Evolutionary conservation across 805 yeast genomes (phyloP), one percentile per base, ranked within the genome.

Genomic region (Zygoascus bituminiphila): DNA sequence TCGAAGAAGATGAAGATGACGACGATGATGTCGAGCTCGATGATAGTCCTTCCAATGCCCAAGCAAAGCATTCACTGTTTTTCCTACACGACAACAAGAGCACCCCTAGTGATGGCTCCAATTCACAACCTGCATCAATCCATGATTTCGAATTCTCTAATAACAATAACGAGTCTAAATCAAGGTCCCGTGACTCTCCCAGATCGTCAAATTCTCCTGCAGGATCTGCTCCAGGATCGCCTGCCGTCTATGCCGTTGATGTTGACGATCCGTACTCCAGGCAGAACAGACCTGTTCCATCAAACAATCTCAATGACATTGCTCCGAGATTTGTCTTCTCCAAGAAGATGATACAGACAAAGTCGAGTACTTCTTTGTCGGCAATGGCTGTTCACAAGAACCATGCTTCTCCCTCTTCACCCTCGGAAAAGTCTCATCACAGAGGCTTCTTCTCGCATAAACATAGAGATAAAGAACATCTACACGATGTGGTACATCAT

Each of bases 251-350:
- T 29, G 15, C 33, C 9, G 33, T 29, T 7, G 58, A 55, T 14
- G 57, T 48, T 15, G 61, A 57, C 22, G 68, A 65, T 47, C 69
- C 69, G 5, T 65, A 65, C 45, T 53, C 67, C 6, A 56, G 69
- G 12, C 58, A 55, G 44, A 47, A 56, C 38, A 52, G 69, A 1
- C 59, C 60, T 1, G 56, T 59, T 12, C 62, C 52, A 26, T 44
- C 25, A n/a, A 45, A 50, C 17, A 54, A 55, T 21, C 53, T 54
- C 5, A 56, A 51, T 12, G 61, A 62, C 15, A 64, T 65, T 41
- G 64, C 66, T 8, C 67, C 68, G 21, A 53, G 69, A 36, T 65
- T 65, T 45, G 62, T 62, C 43, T 65, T 65, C 49, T 44, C 54
- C 35, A 49, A 44, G 40, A 49, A 44, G 44, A 44, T 33, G 33